Evolutionary conservation across 2,329 filamentous ascomycete species (phyloP), one percentile per base, ranked within the genome.

Genomic region (Epichloe brachyelytri): DNA sequence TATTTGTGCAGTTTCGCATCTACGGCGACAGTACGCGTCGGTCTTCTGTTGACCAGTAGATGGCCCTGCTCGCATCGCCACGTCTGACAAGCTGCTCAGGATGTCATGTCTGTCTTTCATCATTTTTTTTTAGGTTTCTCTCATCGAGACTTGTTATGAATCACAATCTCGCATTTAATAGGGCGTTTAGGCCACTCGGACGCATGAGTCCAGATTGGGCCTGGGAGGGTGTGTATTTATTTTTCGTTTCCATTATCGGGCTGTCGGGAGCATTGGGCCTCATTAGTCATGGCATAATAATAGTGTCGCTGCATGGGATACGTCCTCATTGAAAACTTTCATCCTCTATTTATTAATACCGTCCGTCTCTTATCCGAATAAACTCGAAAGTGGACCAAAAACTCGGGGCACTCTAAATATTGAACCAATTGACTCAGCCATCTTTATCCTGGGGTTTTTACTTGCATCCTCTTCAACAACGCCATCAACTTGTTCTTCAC

Each of bases 1-100:
- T 97, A 60, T 97, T 97, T 64, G 74, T 85, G 48, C 93, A 97
- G 67, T 97, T 97, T 71, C 80, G 83, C 48, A 75, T 91, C 22
- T 97, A 96, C 66, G 74, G 72, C 47, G 60, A 63, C 45, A 59
- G 55, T 47, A 51, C 55, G 26, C 62, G 59, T 44, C 39, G 19
- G 15, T 26, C 30, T 11, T 43, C 51, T 19, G 6, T 39, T 41
- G 36, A n/a, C 41, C 30, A 36, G 37, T 46, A 40, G 7, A 43
- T 10, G 8, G 22, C 19, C 26, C 26, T 11, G n/a, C 20, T 43
- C 39, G 14, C 15, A 38, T 36, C 11, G 8, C n/a, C 10, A 12
- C 7, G 30, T 39, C 11, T 38, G 11, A 37, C 11, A n/a, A 30
- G 17, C 22, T 38, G 15, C 14, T 43, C 20, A 11, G 6, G 17